Evolutionary conservation across 2,329 filamentous ascomycete species (phyloP).

Genomic region (Aspergillus sp.): DNA sequence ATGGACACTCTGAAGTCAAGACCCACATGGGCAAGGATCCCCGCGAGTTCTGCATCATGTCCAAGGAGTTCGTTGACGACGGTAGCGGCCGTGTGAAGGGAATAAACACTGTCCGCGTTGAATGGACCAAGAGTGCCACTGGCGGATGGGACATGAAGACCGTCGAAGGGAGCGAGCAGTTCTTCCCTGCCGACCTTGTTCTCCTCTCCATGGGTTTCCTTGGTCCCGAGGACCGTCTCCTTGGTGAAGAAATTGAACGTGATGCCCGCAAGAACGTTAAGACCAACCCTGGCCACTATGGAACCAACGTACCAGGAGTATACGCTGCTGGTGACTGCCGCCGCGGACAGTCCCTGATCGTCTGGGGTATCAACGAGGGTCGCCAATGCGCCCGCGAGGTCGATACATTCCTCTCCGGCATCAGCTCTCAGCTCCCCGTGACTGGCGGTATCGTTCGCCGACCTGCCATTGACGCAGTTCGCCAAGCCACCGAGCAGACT

Average conservation of each 20-base stretch:
- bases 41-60: constrained; percentile 98
- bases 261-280: constrained; percentile 95
- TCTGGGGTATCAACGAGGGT: constrained; percentile 98
- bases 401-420: constrained; percentile 79
- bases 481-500: constrained; percentile 28
- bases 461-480: constrained; percentile 55
- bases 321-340: constrained; percentile 96
- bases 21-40: constrained; percentile 95
- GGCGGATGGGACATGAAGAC: constrained; percentile 99
- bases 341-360: constrained; percentile 90
- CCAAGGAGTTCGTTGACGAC: constrained; percentile 91
- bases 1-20: constrained; percentile 92
- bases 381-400: constrained; percentile 90
- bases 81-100: constrained; percentile 86
- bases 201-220: constrained; percentile 97
- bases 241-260: constrained; percentile 86
- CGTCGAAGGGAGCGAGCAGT: constrained; percentile 86
- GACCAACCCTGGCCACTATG: constrained; percentile 83
- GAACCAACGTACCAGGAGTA: constrained; percentile 82
- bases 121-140: constrained; percentile 87
- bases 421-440: constrained; percentile 74
- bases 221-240: constrained; percentile 83
- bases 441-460: constrained; percentile 91
- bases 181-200: constrained; percentile 94
- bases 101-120: constrained; percentile 92